Evolutionary conservation across 1,284 basidiomycete genomes (phyloP), one percentile per base, ranked within the genome.

Genomic region (Irpex rosettiformis): DNA sequence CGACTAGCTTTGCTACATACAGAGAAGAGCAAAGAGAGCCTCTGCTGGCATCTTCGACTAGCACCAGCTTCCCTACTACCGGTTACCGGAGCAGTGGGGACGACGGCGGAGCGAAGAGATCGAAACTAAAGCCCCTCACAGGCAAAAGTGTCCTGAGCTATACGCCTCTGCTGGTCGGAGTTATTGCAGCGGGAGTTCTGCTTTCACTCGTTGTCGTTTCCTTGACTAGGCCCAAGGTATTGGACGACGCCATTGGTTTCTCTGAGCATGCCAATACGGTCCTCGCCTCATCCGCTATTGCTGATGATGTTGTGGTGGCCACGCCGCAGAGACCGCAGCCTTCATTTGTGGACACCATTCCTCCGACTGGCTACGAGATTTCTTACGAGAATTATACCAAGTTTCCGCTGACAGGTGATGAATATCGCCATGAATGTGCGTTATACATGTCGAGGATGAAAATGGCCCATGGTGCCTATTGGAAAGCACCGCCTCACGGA

Each of bases 301-400:
- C 57, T 18, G 51, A 60, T 2, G n/a, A 45, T 22, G 55, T 58
- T 3, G 61, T 49, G 2, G 48, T 40, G 2, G 37, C 48, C 42
- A 49, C 56, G 11, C 40, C 51, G 16, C 55, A 33, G 28, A 18
- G 33, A 5, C 65, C 62, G 10, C 55, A 62, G 1, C 66, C 65
- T 4, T 58, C 62, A 2, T 65, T 63, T 42, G 64, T 65, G 37
- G 68, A 67, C 27, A 62, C 60, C n/a, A 42, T 60, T 16, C 66
- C 63, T 1, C 52, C 61, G 11, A 63, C 72, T 21, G 64, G 67
- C 1, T 70, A 71, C 52, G 61, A 78, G 33, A 79, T 87, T 16
- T 84, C 81, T 7, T 86, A 86, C 69, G 79, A 75, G 60, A 82
- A 81, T 62, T 84, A 85, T 65, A 82, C 82, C 5, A 70, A 66